phyloP scores from a whole-genome alignment of 2,329 filamentous ascomycete species.

The Claviceps spartinae region DNA sequence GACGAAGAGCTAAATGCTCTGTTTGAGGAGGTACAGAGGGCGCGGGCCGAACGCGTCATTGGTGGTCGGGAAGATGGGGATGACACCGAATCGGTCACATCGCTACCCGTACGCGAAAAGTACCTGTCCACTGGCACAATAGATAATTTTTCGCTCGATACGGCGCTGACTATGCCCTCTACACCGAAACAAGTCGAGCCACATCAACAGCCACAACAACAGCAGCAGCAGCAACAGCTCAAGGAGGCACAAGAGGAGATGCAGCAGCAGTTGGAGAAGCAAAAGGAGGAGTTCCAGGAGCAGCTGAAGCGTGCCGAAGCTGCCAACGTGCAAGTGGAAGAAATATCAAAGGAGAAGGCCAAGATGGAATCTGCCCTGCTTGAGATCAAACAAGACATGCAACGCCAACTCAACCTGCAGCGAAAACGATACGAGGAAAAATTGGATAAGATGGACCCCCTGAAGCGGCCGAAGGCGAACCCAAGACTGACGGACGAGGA shows the following conservation, averaged over 20 bases:
- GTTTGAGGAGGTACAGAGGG: conserved; percentile 86
- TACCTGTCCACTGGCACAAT: conserved; percentile 90
- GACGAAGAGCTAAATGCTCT: conserved; percentile 90
- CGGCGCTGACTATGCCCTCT: conserved; percentile 83
- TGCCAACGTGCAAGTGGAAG: conserved; percentile 65
- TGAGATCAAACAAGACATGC: conserved; percentile 75
- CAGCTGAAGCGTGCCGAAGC: conserved; percentile 64
- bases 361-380: conserved; percentile 74
- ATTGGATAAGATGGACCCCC: conserved; percentile 59
- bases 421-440: conserved; percentile 75
- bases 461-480: conserved; percentile 46
- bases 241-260: conserved; percentile 67
- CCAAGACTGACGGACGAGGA: conserved; percentile 59
- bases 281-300: conserved; percentile 70
- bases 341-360: conserved; percentile 68
- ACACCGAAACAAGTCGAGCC: conserved; percentile 67
- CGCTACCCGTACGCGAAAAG: conserved; percentile 79
- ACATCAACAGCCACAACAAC: not conserved
- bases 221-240: conserved; percentile 23
- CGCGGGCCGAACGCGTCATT: conserved; percentile 61
- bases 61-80: conserved; percentile 66
- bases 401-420: conserved; percentile 70
- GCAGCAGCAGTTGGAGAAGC: conserved; percentile 68
- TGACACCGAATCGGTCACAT: conserved; percentile 78
- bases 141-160: conserved; percentile 93